A percentile compares a stretch with the other conserved stretches of the same genome.
phyloP scores from a whole-genome alignment of 768 basidiomycete species.

The Boletus coccyginus region DNA sequence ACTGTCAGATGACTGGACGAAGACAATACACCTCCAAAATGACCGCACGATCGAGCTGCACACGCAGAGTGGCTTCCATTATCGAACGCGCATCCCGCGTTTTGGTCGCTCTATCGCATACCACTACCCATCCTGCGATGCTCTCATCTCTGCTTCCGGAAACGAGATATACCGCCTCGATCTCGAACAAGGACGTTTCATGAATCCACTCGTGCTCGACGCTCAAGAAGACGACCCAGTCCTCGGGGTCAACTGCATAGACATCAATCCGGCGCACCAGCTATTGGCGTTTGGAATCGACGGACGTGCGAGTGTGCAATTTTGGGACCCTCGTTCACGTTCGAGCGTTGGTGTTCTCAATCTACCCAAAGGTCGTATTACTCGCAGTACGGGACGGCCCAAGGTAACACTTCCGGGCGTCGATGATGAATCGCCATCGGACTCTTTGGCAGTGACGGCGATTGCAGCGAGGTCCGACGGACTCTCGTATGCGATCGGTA shows the following conservation, averaged over 20 bases:
- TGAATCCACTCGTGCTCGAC: slow-evolving; percentile 71
- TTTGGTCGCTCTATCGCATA: slow-evolving; percentile 92
- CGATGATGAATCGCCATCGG: slow-evolving; percentile 31
- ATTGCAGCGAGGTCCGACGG: slow-evolving; percentile 86
- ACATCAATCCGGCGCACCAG: slow-evolving; percentile 92
- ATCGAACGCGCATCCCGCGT: slow-evolving; percentile 89
- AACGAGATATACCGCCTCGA: slow-evolving; percentile 91
- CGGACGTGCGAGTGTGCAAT: slow-evolving; percentile 82
- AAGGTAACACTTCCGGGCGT: slow-evolving; percentile 32
- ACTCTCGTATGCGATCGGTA: slow-evolving; percentile 90
- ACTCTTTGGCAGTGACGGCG: slow-evolving; percentile 65
- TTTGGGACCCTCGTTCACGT: slow-evolving; percentile 94
- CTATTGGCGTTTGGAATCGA: slow-evolving; percentile 88
- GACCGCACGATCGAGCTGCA: slow-evolving; percentile 95
- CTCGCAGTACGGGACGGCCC: slow-evolving; percentile 37
- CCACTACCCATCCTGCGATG: slow-evolving; percentile 92
- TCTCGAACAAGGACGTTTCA: slow-evolving; percentile 91
- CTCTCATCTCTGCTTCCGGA: slow-evolving; percentile 80
- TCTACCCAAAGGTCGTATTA: slow-evolving; percentile 54
- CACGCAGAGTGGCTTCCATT: slow-evolving; percentile 90
- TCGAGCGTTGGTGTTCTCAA: slow-evolving; percentile 66
- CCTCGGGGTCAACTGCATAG: slow-evolving; percentile 83
- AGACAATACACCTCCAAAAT: slow-evolving; percentile 93
- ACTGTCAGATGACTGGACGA: slow-evolving; percentile 98
- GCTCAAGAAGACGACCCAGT: slow-evolving; percentile 54